phyloP scores from a whole-genome alignment of 2,329 filamentous ascomycete genomes.

The Hypoxylon sp. region DNA sequence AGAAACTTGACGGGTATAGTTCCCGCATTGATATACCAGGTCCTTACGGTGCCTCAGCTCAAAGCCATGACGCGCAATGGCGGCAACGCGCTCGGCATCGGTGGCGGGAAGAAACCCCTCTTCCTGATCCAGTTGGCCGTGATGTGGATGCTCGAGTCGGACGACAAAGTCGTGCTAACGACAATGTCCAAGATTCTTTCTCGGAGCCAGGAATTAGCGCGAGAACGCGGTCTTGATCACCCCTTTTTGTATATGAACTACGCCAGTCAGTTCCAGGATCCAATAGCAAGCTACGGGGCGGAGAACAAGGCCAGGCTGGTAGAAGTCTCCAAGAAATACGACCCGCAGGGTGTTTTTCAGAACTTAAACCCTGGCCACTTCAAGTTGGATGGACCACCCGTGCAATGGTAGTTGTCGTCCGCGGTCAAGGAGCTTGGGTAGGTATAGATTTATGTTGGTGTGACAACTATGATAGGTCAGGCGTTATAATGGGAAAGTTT shows the following conservation, averaged over 20 bases:
- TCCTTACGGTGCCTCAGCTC: constrained; percentile 28
- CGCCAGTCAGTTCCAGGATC: constrained; percentile 56
- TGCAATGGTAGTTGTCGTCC: background rate
- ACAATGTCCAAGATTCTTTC: constrained; percentile 47
- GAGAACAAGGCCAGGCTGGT: constrained; percentile 54
- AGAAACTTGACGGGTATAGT: constrained; percentile 13
- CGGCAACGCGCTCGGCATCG: constrained; percentile 52
- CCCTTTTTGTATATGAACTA: constrained; percentile 62
- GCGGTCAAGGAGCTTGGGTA: background rate
- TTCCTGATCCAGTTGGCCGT: constrained; percentile 43
- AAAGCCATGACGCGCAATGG: constrained; percentile 42
- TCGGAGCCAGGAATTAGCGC: constrained; percentile 47
- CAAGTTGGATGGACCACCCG: constrained; percentile 48
- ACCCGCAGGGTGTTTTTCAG: constrained; percentile 55
- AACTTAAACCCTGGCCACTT: constrained; percentile 56
- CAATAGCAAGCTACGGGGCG: constrained; percentile 56
- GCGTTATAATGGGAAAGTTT: background rate
- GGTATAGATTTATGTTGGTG: background rate
- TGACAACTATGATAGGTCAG: background rate
- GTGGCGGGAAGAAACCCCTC: constrained; percentile 34
- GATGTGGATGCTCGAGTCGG: constrained; percentile 48
- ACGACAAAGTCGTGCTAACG: constrained; percentile 53
- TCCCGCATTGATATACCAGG: constrained; percentile 23
- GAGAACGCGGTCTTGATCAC: constrained; percentile 51
- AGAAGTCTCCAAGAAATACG: constrained; percentile 53